A percentile compares a stretch with the other conserved stretches of the same genome.
Conservation (phyloP, 2,329 filamentous ascomycete species). For the Cytospora piceicola region DNA sequence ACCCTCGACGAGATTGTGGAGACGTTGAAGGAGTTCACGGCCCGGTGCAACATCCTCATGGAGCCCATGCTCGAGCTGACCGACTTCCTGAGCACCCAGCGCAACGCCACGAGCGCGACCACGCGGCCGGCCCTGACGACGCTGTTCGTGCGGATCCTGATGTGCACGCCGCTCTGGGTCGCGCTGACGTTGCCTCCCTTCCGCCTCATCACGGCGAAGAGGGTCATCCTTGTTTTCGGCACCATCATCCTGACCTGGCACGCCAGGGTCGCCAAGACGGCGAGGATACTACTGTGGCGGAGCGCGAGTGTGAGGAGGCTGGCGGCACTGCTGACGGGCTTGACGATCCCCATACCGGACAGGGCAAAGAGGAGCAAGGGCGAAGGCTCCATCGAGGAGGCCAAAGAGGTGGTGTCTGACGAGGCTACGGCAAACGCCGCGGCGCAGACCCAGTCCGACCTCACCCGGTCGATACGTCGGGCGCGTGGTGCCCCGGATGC, state of each 20-base stretch:
- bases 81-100: conserved; percentile 90
- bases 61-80: conserved; percentile 88
- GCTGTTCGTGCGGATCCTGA: conserved; percentile 84
- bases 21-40: conserved; percentile 86
- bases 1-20: conserved; percentile 97
- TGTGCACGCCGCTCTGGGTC: conserved; percentile 89
- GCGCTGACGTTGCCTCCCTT: conserved; percentile 79
- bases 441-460: conserved; percentile 49
- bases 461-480: conserved; percentile 49
- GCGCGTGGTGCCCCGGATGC: conserved; percentile 60
- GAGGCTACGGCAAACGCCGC: conserved; percentile 38
- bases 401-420: conserved; percentile 42
- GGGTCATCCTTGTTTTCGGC: conserved; percentile 82
- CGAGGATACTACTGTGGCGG: conserved; percentile 87
- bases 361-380: conserved; percentile 35
- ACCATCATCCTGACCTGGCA: conserved; percentile 92
- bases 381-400: conserved; percentile 34
- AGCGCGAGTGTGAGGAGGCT: conserved; percentile 74
- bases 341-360: conserved; percentile 61
- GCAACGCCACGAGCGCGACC: conserved; percentile 87
- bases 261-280: conserved; percentile 81
- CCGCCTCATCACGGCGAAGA: conserved; percentile 82
- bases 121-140: conserved; percentile 88
- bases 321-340: conserved; percentile 75
- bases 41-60: conserved; percentile 86